Evolutionary conservation across 1,284 basidiomycete genomes (phyloP), one percentile per base, ranked within the genome.

Genomic region (Cryptococcus amylolentus): DNA sequence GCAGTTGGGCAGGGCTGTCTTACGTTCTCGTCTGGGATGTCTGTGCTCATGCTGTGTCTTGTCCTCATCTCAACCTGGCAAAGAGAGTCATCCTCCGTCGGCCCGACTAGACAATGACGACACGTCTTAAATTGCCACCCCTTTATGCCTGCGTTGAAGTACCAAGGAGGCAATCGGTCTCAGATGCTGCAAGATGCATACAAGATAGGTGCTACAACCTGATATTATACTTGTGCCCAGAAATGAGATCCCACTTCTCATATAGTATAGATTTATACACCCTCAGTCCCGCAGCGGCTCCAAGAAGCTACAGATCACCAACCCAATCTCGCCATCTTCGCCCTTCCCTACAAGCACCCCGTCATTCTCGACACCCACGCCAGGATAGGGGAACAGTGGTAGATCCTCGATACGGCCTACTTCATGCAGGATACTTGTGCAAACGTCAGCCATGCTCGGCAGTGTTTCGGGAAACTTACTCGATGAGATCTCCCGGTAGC

Each of bases 231-330:
- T 35, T 35, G 31, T 35, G 31, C 31, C 20, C 9, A 42, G 20
- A 42, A 42, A n/a, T 2, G n/a, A 42, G 5, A 40, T 40, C 4
- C 39, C 10, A 40, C 39, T 14, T 14, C n/a, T 13, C n/a, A 40
- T 40, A 40, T n/a, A 40, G n/a, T 42, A 42, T 23, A 42, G 8
- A 9, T 42, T 2, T 7, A 42, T n/a, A 23, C 41, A 13, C 16
- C 16, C 20, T n/a, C 16, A 35, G 20, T 35, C 31, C 49, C 55
- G 48, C 42, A 61, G 46, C 45, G 76, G 76, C 58, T 76, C 75
- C 28, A 78, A 54, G 65, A 78, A 79, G 37, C 68, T 72, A 56
- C 77, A 79, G 51, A 78, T 72, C 9, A 77, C 70, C 42, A 79
- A 60, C 4, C 77, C 77, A 20, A 76, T 73, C 20, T 48, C 51